Base-by-base conservation (phyloP, 371 early-diverging fungal species). In the Mucor piriformis region DNA sequence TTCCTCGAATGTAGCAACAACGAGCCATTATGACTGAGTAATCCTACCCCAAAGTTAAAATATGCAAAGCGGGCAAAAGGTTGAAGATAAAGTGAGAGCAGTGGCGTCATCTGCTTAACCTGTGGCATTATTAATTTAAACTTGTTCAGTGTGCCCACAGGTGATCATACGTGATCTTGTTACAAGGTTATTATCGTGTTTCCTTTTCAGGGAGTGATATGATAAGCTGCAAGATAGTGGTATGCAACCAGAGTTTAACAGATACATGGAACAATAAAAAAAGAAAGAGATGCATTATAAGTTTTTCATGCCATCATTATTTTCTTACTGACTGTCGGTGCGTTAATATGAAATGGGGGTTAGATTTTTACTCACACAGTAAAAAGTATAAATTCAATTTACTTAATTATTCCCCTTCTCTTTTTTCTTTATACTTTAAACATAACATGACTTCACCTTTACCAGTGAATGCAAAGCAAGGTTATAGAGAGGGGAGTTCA, bases 391-490 rank as follows among this genome's bases (percentile, higher is more conserved):
- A 46, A 23, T 33, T 34, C 34, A 8, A 12, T 29, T 51, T 52
- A n/a, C 18, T 44, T 20, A 34, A 16, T 33, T 29, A 11, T 25
- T 33, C 29, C 48, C 35, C 51, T 29, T 48, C 27, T 47, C 40
- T 34, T 60, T 64, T 61, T 33, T 54, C 46, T 50, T 40, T 20
- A 35, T 53, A 57, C 32, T 29, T 18, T 24, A 20, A 3, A 21
- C 6, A 23, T 10, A 46, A 1, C 11, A 77, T 77, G 78, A 67
- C 71, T 56, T 77, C 78, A 24, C 74, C 78, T 62, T 77, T 77
- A 55, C 78, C 78, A 54, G 78, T 71, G 57, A 77, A 77, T 63
- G 78, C 78, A 34, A 77, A 77, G 40, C 73, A 70, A 40, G 61
- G 72, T 15, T 77, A 72, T 37, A 63, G 53, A 24, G 56, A 64